A percentile compares a stretch with the other conserved stretches of the same genome.
phyloP scores from a whole-genome alignment of 2,329 filamentous ascomycete genomes.

The Xylariaceae sp. region DNA sequence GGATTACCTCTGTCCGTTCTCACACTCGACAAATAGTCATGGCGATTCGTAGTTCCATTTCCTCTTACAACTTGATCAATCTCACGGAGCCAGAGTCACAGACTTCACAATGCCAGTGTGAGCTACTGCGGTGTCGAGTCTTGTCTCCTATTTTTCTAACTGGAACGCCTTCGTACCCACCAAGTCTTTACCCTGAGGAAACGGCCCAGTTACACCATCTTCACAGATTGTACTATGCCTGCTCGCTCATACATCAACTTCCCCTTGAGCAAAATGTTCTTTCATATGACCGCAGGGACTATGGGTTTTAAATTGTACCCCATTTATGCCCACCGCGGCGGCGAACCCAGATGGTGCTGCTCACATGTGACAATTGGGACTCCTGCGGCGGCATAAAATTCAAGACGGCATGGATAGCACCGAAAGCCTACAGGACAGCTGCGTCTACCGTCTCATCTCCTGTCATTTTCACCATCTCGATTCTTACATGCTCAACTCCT shows the following conservation, averaged over 20 bases:
- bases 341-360: conserved; percentile 39
- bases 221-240: conserved; percentile 44
- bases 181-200: conserved; percentile 19
- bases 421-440: conserved; percentile 28
- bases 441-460: conserved; percentile 45
- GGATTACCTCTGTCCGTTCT: too few species aligned
- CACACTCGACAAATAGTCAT: too few species aligned
- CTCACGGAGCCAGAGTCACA: conserved; percentile 21
- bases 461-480: conserved; percentile 46
- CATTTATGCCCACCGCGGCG: conserved; percentile 41
- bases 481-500: conserved; percentile 33
- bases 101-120: conserved; percentile 26
- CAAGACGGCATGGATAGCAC: conserved; percentile 45
- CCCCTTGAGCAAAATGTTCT: conserved; percentile 36
- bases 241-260: conserved; percentile 50
- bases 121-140: conserved; percentile 21
- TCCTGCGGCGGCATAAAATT: conserved; percentile 50
- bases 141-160: conserved; percentile 27
- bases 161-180: conserved; percentile 25
- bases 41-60: too few species aligned
- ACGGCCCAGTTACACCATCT: conserved; percentile 45
- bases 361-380: conserved; percentile 43
- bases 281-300: conserved; percentile 31
- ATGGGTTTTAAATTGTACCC: conserved; percentile 33
- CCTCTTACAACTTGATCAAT: too few species aligned